Evolutionary conservation across 108 stramenopile species (phyloP).

Genomic region (Pseudonitzschia delicatissima): DNA sequence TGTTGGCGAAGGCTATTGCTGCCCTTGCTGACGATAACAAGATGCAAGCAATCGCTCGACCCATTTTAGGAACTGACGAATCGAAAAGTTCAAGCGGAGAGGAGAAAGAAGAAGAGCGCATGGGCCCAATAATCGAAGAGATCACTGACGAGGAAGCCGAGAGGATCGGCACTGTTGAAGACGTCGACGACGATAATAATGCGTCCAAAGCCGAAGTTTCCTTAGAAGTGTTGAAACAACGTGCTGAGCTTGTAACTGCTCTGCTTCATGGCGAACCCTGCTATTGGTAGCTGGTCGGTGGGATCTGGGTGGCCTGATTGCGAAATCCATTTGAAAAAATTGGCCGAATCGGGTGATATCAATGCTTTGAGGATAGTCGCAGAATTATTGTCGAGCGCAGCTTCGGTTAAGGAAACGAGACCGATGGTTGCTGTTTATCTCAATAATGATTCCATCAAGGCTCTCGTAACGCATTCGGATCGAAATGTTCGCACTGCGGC

Average conservation of each 20-base stretch:
- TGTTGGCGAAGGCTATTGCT: constrained; percentile 44
- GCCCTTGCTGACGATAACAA: constrained; percentile 43
- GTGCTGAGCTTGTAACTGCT: constrained; percentile 60
- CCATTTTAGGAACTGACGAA: constrained; percentile 37
- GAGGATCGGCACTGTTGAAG: constrained; percentile 25
- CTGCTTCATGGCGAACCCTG: constrained; percentile 59
- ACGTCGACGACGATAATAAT: constrained; percentile 5
- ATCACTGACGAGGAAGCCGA: constrained; percentile 55
- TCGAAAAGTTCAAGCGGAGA: constrained; percentile 24
- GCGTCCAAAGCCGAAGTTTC: not conserved
- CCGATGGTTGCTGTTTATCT: constrained; percentile 53
- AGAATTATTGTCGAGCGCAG: constrained; percentile 71
- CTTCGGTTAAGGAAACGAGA: constrained; percentile 65
- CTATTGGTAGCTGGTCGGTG: constrained; percentile 75
- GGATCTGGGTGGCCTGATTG: constrained; percentile 59
- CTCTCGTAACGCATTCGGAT: constrained; percentile 53
- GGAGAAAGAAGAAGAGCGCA: constrained; percentile 17
- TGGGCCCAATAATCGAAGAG: constrained; percentile 64
- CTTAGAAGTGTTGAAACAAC: constrained; percentile 51
- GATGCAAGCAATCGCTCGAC: constrained; percentile 48
- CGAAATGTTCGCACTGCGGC: constrained; percentile 77
- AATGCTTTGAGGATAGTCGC: constrained; percentile 80
- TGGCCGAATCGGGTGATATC: constrained; percentile 58
- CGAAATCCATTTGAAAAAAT: constrained; percentile 37
- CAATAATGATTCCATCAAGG: constrained; percentile 49